phyloP scores from a whole-genome alignment of 805 yeast species.

The Saturnispora galanensis region DNA sequence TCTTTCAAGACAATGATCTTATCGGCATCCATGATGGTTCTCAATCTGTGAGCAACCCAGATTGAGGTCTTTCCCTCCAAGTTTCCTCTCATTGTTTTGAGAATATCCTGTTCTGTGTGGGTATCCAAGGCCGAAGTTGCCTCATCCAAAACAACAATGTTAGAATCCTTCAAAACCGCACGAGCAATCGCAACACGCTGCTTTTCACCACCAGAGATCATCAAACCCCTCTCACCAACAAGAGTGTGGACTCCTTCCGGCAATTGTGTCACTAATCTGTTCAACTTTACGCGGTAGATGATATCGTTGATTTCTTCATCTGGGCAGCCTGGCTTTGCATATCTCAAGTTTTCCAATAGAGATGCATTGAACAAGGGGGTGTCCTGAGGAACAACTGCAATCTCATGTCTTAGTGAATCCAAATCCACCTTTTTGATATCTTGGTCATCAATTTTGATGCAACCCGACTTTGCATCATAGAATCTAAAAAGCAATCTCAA shows the following conservation, averaged over 20 bases:
- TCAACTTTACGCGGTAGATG: constrained; percentile 62
- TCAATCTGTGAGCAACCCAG: constrained; percentile 85
- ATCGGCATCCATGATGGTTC: constrained; percentile 91
- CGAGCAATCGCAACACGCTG: constrained; percentile 92
- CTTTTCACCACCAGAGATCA: constrained; percentile 99
- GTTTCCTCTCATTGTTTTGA: constrained; percentile 61
- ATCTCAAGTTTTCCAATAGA: constrained; percentile 76
- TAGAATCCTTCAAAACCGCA: constrained; percentile 73
- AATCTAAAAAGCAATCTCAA: constrained; percentile 78
- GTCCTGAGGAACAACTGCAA: constrained; percentile 97
- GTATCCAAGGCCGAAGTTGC: constrained; percentile 96
- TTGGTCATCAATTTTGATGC: constrained; percentile 79
- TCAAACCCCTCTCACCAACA: constrained; percentile 96
- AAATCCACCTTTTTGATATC: constrained; percentile 69
- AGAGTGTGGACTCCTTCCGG: constrained; percentile 81
- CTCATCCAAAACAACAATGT: constrained; percentile 91
- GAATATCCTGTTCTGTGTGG: constrained; percentile 81
- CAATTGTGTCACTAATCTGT: constrained; percentile 49
- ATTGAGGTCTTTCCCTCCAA: constrained; percentile 65
- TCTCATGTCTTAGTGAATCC: constrained; percentile 58
- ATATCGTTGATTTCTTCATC: constrained; percentile 62
- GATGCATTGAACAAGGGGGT: constrained; percentile 93
- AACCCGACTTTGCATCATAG: constrained; percentile 57
- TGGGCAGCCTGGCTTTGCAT: constrained; percentile 67
- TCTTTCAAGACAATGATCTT: constrained; percentile 77